Evolutionary conservation across 1,284 basidiomycete species (phyloP), one percentile per base, ranked within the genome.

Genomic region (Ustilago vetiveriae): DNA sequence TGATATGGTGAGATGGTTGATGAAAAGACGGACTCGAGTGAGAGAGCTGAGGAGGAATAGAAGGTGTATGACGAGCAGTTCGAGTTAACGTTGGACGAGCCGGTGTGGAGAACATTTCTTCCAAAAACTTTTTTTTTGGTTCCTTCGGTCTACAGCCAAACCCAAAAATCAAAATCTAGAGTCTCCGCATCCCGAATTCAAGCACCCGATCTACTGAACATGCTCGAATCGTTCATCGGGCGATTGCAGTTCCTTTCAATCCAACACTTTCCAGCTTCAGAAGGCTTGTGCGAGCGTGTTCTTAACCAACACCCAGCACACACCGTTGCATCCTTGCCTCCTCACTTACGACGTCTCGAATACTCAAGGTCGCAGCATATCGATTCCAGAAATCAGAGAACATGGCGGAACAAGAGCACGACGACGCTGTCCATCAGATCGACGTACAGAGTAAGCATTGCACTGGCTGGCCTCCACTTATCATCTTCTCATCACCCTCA

Each of bases 391-490:
- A 22, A 7, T 10, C 17, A 43, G 3, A 38, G 47, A 54, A 6
- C 29, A 68, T 68, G 65, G 50, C 58, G 21, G 65, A 68, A 23
- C 49, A 54, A 30, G 58, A 57, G 19, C 48, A 67, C 52, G 58
- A 68, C 45, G 49, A 56, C 22, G 48, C 65, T 30, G 59, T 57
- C 24, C 36, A 62, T n/a, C 58, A 69, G 48, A 52, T 69, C 19
- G 66, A 64, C 29, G 59, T 69, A n/a, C 66, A 69, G 51, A 69
- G 66, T 69, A 35, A 58, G 66, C 21, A 11, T 26, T 30, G 10
- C 36, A 3, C 16, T 43, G 13, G 6, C 16, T 30, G 23, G 27
- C 33, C 30, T 30, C 17, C 40, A 32, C 21, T 21, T 0, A 10
- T 26, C 23, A 13, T 17, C 35, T 19, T n/a, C n/a, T n/a, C n/a